Base-by-base conservation (phyloP, 2,329 filamentous ascomycete genomes). In the Claviceps monticola region DNA sequence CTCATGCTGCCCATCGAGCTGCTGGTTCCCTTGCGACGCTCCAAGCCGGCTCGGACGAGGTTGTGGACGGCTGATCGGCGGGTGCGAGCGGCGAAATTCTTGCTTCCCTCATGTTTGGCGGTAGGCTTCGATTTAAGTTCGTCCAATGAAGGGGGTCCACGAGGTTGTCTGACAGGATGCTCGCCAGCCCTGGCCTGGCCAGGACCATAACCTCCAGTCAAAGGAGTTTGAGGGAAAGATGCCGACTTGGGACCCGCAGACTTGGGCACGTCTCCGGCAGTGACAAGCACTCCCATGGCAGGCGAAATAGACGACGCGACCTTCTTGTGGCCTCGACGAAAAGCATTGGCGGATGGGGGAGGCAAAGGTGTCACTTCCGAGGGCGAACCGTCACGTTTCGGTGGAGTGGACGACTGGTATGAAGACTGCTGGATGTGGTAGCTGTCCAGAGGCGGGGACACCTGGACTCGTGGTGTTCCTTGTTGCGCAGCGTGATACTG, bases 291-390 rank as follows among this genome's bases (percentile, higher is more conserved):
- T 34, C 68, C 62, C 45, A 70, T 61, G 46, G 76, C 65, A 47
- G 73, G 69, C 36, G 78, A 64, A 29, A 90, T 75, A 5, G 91
- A 95, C 21, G 82, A 80, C 29, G 29, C 29, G 11, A 81, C 80
- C 78, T 96, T 96, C 76, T 94, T 93, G 71, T 97, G 91, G 52
- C 88, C 86, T 53, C 89, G 88, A 56, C 90, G 90, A 76, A 95
- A 95, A 45, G 89, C 88, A 62, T 90, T 93, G 58, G 86, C 87
- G 51, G 89, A 94, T 54, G 88, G 88, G 29, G 88, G 88, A 50
- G 89, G 89, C 50, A 95, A 79, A 42, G 89, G 88, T 2, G 70
- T 68, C 14, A 75, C 72, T 59, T 86, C 81, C 14, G 79, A 78
- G 5, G 85, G 86, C 17, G 87, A 84, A 49, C 83, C 78, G 47